Conservation (phyloP, 2,329 filamentous ascomycete species). For the Coniochaeta sp. region DNA sequence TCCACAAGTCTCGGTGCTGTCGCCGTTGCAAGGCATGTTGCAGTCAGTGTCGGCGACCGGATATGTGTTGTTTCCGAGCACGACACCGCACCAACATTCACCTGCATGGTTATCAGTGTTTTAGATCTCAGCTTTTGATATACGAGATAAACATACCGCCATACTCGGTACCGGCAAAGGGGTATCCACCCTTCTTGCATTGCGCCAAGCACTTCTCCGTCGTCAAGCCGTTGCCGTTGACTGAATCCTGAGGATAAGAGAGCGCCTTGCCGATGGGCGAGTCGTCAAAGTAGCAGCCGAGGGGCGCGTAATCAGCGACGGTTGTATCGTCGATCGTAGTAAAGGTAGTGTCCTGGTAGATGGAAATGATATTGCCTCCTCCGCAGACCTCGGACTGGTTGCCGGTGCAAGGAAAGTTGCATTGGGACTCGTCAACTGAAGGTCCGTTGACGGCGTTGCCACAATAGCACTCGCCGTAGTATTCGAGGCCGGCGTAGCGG, state of each 20-base stretch:
- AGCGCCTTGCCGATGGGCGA: constrained; percentile 34
- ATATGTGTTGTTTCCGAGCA: constrained; percentile 39
- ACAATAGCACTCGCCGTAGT: constrained; percentile 46
- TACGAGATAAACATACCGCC: constrained; percentile 16
- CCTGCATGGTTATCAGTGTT: constrained; percentile 9
- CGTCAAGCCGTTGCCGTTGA: constrained; percentile 29
- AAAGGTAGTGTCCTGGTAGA: constrained; percentile 42
- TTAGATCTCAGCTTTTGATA: neutral
- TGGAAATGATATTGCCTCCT: constrained; percentile 35
- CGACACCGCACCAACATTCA: constrained; percentile 43
- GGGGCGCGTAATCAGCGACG: constrained; percentile 44
- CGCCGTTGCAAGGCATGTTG: constrained; percentile 43
- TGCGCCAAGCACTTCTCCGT: constrained; percentile 32
- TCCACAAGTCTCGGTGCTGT: constrained; percentile 33
- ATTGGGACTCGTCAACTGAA: constrained; percentile 42
- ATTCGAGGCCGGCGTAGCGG: constrained; percentile 42
- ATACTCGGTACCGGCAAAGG: constrained; percentile 40
- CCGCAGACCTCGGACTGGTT: constrained; percentile 39
- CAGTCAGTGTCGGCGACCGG: constrained; percentile 32
- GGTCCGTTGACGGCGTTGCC: constrained; percentile 44
- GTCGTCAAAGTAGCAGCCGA: constrained; percentile 53
- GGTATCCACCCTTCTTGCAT: constrained; percentile 35
- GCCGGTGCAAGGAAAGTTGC: constrained; percentile 46
- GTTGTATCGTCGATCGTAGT: constrained; percentile 34
- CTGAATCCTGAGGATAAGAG: constrained; percentile 30